Evolutionary conservation across 2,329 filamentous ascomycete genomes (phyloP).

Genomic region (Dactylellina parvicollis): DNA sequence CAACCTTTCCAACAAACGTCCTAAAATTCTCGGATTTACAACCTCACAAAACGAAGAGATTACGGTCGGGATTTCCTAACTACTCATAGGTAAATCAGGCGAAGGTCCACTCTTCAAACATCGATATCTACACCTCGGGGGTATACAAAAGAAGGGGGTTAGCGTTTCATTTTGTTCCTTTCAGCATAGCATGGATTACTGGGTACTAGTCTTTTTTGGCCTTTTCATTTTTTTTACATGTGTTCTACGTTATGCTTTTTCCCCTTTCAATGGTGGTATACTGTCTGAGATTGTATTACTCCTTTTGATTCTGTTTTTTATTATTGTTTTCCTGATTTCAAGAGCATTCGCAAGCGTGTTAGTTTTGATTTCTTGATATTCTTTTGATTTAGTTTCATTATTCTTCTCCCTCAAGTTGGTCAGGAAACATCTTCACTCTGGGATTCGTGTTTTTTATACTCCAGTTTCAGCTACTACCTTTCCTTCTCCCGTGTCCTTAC

Average conservation of each 20-base stretch:
- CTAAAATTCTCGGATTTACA: slow-evolving; percentile 2
- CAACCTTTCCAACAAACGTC: not conserved
- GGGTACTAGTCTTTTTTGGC: slow-evolving; percentile 35
- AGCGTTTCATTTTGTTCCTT: slow-evolving; percentile 25
- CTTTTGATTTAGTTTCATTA: slow-evolving; percentile 16
- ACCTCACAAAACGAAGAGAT: not conserved
- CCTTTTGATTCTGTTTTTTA: slow-evolving; percentile 21
- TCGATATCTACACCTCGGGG: slow-evolving; percentile 30
- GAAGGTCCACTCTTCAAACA: slow-evolving; percentile 9
- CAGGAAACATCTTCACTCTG: slow-evolving; percentile 53
- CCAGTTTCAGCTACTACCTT: slow-evolving; percentile 10
- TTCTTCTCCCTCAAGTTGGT: slow-evolving; percentile 36
- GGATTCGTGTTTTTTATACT: slow-evolving; percentile 24
- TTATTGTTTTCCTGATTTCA: slow-evolving; percentile 17
- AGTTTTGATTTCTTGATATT: slow-evolving; percentile 19
- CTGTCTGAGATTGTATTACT: slow-evolving; percentile 54
- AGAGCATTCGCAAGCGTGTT: slow-evolving; percentile 50
- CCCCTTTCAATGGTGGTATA: slow-evolving; percentile 30
- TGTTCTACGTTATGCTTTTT: slow-evolving; percentile 18
- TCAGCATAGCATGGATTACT: slow-evolving; percentile 54
- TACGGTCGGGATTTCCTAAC: slow-evolving; percentile 7
- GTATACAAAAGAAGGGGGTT: slow-evolving; percentile 28
- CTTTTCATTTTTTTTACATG: slow-evolving; percentile 12
- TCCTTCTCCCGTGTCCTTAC: slow-evolving; percentile 34
- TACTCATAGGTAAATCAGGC: slow-evolving; percentile 7